These are phyloP conservation scores for Russula sp. DNA, from an alignment of 768 basidiomycete species.

Conservation along the genomic window DNA sequence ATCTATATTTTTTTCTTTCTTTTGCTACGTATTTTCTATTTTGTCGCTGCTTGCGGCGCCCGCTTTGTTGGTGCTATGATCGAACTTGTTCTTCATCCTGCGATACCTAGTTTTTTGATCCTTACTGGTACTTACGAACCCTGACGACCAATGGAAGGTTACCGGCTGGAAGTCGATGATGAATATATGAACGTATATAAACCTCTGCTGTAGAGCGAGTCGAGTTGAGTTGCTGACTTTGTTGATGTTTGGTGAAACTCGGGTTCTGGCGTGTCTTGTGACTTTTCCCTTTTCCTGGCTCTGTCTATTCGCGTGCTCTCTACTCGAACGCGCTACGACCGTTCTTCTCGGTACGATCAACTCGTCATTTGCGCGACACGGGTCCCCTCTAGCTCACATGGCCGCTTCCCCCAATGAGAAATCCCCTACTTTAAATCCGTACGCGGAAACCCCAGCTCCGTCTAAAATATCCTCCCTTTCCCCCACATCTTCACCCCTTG, in stretches of 20 bases:
- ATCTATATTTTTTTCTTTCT: not conserved
- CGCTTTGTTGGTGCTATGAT: constrained; percentile 1
- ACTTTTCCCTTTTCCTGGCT: not conserved
- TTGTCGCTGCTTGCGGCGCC: constrained; percentile 13
- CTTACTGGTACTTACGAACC: constrained; percentile 17
- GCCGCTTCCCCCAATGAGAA: constrained; percentile 14
- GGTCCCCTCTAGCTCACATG: constrained; percentile 5
- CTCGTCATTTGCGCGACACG: constrained; percentile 3
- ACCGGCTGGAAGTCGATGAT: not conserved
- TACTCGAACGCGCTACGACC: not conserved
- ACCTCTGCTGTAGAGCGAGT: not conserved
- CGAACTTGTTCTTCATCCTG: constrained; percentile 11
- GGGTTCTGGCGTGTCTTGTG: constrained; percentile 10
- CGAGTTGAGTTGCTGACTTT: constrained; percentile 4
- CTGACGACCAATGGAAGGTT: constrained; percentile 21
- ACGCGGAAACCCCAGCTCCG: not conserved
- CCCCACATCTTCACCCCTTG: constrained; percentile 41
- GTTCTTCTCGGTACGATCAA: not conserved
- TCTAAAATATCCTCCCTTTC: constrained; percentile 10
- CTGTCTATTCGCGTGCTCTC: not conserved
- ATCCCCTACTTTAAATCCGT: not conserved
- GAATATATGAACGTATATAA: not conserved
- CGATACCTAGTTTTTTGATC: constrained; percentile 14
- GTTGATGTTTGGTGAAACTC: constrained; percentile 9
- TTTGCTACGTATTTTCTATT: constrained; percentile 18